These are phyloP conservation scores for Kingdonia uniflora DNA, from an alignment of 164 flowering plant genomes.

Conservation along the genomic window DNA sequence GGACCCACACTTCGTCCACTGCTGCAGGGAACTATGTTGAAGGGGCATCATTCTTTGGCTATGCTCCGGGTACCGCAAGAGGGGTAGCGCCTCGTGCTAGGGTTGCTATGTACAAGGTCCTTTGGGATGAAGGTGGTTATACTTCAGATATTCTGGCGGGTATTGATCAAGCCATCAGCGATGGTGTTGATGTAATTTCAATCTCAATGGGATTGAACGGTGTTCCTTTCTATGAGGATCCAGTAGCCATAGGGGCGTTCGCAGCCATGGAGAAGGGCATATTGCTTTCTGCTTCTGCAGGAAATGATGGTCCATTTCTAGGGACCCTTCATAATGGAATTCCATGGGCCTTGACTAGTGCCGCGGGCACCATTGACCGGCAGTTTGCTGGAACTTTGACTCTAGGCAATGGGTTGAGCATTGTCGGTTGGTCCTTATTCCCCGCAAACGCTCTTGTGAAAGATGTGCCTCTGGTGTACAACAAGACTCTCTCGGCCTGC, in stretches of 20 bases:
- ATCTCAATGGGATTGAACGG: conserved; percentile 38
- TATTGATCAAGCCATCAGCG: conserved; percentile 45
- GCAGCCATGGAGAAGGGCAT: conserved; percentile 48
- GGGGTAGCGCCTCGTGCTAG: conserved; percentile 51
- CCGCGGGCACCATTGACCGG: conserved; percentile 54
- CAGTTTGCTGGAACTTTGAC: conserved; percentile 23
- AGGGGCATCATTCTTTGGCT: conserved; percentile 34
- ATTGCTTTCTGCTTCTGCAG: conserved; percentile 52
- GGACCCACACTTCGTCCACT: conserved; percentile 54
- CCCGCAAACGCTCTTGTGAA: conserved; percentile 17
- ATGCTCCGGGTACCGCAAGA: conserved; percentile 42
- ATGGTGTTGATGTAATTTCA: conserved; percentile 64
- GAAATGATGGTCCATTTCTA: conserved; percentile 46
- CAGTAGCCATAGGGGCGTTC: conserved; percentile 53
- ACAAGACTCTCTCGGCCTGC: conserved; percentile 21
- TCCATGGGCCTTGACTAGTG: conserved; percentile 61
- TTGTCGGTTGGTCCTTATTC: conserved; percentile 23
- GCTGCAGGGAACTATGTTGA: conserved; percentile 42
- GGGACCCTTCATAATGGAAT: conserved; percentile 35
- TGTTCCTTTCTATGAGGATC: conserved; percentile 31
- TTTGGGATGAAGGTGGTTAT: conserved; percentile 5
- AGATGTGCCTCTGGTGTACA: conserved; percentile 22
- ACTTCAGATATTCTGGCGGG: conserved; percentile 46
- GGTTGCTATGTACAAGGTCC: conserved; percentile 52
- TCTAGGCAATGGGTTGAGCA: conserved; percentile 28